These are phyloP conservation scores for Phyllosticta citriasiana DNA, from an alignment of 2,329 filamentous ascomycete genomes.

Conservation along the genomic window DNA sequence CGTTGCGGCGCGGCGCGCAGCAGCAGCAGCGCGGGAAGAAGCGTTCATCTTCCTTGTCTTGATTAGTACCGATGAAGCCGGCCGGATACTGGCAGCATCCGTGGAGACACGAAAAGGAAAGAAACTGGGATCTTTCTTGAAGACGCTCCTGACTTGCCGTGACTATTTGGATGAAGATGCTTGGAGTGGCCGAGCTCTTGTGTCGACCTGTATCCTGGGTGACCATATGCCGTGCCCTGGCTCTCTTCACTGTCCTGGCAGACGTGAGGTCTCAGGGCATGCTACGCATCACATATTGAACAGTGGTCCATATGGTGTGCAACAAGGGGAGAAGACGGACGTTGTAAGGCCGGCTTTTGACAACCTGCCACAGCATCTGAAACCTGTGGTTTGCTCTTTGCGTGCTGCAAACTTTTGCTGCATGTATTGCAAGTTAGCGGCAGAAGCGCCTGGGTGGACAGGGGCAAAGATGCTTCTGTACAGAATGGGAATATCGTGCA, in stretches of 20 bases:
- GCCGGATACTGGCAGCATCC: neutral
- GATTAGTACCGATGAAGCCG: neutral
- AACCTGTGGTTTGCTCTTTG: neutral
- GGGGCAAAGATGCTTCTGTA: neutral
- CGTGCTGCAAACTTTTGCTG: neutral
- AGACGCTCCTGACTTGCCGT: neutral
- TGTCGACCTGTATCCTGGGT: neutral
- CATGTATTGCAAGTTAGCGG: neutral
- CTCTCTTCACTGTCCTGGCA: neutral
- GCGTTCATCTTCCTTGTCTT: neutral
- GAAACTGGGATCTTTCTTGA: neutral
- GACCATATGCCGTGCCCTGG: neutral
- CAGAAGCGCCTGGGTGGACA: neutral
- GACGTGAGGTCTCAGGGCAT: neutral
- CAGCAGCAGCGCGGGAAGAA: neutral
- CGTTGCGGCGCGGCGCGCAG: neutral
- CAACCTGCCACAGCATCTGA: neutral
- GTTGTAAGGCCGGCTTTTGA: neutral
- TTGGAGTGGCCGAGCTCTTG: neutral
- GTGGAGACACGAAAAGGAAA: neutral
- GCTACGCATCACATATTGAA: neutral
- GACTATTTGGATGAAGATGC: neutral
- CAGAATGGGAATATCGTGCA: neutral
- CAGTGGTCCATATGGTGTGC: neutral
- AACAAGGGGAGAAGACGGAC: neutral